These are phyloP conservation scores for Podochytrium sp. DNA, from an alignment of 192 early-diverging fungal genomes.

Conservation along the genomic window DNA sequence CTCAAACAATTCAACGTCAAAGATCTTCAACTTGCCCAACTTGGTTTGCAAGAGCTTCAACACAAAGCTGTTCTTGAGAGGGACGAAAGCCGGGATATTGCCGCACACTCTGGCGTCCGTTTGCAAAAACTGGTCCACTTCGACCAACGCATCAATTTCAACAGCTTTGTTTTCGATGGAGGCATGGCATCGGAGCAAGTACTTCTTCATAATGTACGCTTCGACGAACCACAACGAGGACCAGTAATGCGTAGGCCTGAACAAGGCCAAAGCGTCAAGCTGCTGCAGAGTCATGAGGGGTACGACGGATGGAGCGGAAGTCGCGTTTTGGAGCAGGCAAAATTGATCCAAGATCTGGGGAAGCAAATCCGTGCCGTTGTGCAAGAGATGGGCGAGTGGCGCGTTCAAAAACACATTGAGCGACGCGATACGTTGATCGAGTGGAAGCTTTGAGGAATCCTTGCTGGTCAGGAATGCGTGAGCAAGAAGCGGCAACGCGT, in stretches of 20 bases:
- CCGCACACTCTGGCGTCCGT: too few relatives aligned
- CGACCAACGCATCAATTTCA: background rate
- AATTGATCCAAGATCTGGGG: background rate
- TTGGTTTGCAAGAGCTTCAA: background rate
- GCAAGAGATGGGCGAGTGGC: background rate
- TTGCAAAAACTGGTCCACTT: background rate
- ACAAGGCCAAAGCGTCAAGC: background rate
- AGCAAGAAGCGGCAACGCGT: background rate
- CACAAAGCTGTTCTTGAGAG: background rate
- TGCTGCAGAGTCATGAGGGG: background rate
- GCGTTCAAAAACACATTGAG: too few relatives aligned
- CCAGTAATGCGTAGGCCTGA: background rate
- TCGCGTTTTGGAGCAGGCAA: background rate
- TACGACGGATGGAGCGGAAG: background rate
- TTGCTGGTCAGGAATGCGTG: background rate
- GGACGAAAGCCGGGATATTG: background rate
- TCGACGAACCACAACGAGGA: background rate
- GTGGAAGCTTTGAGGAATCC: background rate
- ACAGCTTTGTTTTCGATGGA: background rate
- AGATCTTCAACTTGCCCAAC: background rate
- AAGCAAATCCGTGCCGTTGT: background rate
- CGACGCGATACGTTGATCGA: background rate
- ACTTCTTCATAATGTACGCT: background rate
- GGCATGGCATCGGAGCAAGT: background rate
- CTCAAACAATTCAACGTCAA: slow-evolving; percentile 7